Evolutionary conservation across 1,284 basidiomycete species (phyloP), one percentile per base, ranked within the genome.

Genomic region (Xerocomus amazonicus): DNA sequence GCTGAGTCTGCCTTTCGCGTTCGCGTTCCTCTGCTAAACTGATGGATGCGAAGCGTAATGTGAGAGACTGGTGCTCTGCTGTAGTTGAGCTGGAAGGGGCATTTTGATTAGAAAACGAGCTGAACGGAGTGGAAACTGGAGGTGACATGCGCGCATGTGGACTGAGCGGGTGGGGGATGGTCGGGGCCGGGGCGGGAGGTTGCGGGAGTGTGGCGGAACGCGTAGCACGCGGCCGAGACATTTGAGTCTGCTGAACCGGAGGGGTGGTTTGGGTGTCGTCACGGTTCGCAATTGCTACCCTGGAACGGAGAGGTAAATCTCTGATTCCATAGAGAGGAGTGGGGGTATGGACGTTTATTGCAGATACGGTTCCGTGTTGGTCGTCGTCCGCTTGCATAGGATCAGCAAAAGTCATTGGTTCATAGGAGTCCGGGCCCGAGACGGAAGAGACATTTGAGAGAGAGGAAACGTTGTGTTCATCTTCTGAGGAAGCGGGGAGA

Each of bases 241-340:
- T 29, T 13, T 46, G 53, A 32, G 52, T 56, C 9, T 51, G 46
- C 29, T 35, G 42, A 12, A 33, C 8, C 4, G 7, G 32, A 28
- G 23, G 13, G 3, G 6, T 29, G 19, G 19, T 45, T 5, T 38
- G 44, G 27, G 29, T 42, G 34, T 53, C 47, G 6, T 46, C 52
- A 23, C 56, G 58, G 34, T 47, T 56, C 17, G 55, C 52, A 23
- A 67, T 63, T 10, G 58, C 59, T 0, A 52, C 48, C 32, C 54
- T 57, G 23, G 62, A 51, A n/a, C 47, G 60, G n/a, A 47, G 10
- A 19, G 64, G 64, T 6, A 66, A 40, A 52, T 66, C 52, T 36
- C 62, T 57, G 27, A 68, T 66, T 5, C 64, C 67, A 28, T 62
- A 67, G 47, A 55, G 48, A 9, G 67, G 65, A 34, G 54, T 55